Evolutionary conservation across 495 filamentous ascomycete species (phyloP).

Genomic region (Trichoderma asperelloides): DNA sequence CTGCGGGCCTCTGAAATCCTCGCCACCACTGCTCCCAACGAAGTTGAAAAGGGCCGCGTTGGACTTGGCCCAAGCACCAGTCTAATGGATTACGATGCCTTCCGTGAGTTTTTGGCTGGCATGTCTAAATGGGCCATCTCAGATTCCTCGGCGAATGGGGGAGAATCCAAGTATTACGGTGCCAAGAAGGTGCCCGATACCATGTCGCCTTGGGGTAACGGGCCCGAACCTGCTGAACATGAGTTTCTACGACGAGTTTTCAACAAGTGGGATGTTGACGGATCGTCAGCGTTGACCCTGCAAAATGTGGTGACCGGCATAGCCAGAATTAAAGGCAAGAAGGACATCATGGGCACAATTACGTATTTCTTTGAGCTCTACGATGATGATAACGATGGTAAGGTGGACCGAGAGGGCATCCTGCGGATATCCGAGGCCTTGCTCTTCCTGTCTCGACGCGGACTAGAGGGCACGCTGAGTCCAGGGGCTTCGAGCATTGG

Average conservation of each 20-base stretch:
- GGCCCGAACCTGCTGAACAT: slow-evolving; percentile 81
- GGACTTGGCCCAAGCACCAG: slow-evolving; percentile 81
- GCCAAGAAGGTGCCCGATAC: slow-evolving; percentile 38
- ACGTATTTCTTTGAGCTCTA: slow-evolving; percentile 96
- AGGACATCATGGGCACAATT: slow-evolving; percentile 94
- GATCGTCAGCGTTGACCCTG: slow-evolving; percentile 64
- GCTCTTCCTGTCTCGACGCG: slow-evolving; percentile 81
- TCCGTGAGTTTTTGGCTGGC: slow-evolving; percentile 83
- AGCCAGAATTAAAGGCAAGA: slow-evolving; percentile 80
- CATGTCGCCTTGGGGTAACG: slow-evolving; percentile 63
- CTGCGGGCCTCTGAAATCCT: slow-evolving; percentile 42
- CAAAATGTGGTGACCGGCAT: slow-evolving; percentile 88
- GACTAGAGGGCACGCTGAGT: slow-evolving; percentile 63
- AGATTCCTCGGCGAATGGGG: slow-evolving; percentile 53
- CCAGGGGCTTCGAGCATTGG: slow-evolving; percentile 33
- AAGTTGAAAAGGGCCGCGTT: slow-evolving; percentile 69
- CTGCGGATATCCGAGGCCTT: slow-evolving; percentile 89
- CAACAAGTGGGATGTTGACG: slow-evolving; percentile 74
- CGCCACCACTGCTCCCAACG: slow-evolving; percentile 28
- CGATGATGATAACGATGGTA: slow-evolving; percentile 84
- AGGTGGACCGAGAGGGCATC: slow-evolving; percentile 94
- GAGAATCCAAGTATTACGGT: slow-evolving; percentile 36
- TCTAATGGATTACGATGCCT: slow-evolving; percentile 93
- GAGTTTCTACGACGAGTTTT: slow-evolving; percentile 92
- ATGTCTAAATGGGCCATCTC: slow-evolving; percentile 87